Percentiles rank a stretch among this genome's conserved stretches.
Evolutionary conservation across 345 rosid species (phyloP).

Genomic region (Cardiospermum halicacabum): DNA sequence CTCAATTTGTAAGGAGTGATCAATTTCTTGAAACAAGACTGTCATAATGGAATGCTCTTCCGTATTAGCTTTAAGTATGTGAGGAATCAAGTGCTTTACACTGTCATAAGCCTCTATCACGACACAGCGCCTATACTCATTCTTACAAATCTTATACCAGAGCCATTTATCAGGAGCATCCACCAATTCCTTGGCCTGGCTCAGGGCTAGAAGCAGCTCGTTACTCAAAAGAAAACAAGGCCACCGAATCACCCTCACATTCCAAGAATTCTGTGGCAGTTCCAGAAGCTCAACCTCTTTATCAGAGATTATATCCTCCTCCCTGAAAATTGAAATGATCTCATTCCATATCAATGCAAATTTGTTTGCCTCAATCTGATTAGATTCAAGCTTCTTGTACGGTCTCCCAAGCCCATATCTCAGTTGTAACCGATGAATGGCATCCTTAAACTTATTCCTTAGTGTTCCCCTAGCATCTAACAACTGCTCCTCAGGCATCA

Average conservation of each 20-base stretch:
- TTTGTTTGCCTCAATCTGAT: constrained; percentile 88
- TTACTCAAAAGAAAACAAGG: constrained; percentile 93
- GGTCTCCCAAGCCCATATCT: constrained; percentile 94
- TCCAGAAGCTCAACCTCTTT: constrained; percentile 81
- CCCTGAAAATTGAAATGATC: constrained; percentile 80
- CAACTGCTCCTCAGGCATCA: constrained; percentile 95
- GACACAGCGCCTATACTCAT: constrained; percentile 87
- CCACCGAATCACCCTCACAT: constrained; percentile 88
- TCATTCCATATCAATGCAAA: constrained; percentile 97
- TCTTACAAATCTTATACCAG: constrained; percentile 88
- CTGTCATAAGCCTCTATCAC: constrained; percentile 91
- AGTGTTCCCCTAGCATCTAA: constrained; percentile 66
- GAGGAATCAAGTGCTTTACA: constrained; percentile 63
- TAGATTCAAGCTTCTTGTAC: constrained; percentile 88
- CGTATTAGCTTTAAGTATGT: constrained; percentile 59
- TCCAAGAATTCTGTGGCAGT: constrained; percentile 87
- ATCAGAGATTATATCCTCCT: constrained; percentile 94
- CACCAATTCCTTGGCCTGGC: constrained; percentile 86
- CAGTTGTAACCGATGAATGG: constrained; percentile 77
- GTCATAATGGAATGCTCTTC: constrained; percentile 80
- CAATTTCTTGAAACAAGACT: constrained; percentile 78
- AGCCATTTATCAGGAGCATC: constrained; percentile 98
- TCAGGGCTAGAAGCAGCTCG: constrained; percentile 91
- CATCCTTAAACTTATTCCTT: constrained; percentile 79
- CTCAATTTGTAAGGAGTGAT: constrained; percentile 59